These are phyloP conservation scores for Leccinum pachyderme DNA, from an alignment of 1,284 basidiomycete species.

Conservation along the genomic window DNA sequence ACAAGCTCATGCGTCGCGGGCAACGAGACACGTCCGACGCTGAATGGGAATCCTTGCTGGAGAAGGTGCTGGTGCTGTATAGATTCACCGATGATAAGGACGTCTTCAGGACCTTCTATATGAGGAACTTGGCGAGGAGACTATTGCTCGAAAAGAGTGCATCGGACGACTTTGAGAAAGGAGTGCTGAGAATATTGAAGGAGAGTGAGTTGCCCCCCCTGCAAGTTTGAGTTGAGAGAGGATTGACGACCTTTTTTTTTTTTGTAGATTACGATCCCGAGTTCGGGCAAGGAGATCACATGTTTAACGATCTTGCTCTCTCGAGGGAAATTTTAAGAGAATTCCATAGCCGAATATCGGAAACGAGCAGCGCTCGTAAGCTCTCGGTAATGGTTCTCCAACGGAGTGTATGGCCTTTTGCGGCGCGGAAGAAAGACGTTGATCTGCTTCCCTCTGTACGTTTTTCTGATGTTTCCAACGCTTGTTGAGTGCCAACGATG, in stretches of 20 bases:
- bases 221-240: not conserved
- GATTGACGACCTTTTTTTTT: constrained; percentile 2
- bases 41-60: constrained; percentile 69
- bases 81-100: constrained; percentile 90
- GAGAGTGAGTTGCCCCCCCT: constrained; percentile 54
- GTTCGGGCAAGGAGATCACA: constrained; percentile 84
- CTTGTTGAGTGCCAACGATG: not conserved
- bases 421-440: constrained; percentile 46
- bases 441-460: constrained; percentile 54
- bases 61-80: constrained; percentile 81
- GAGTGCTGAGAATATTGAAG: constrained; percentile 86
- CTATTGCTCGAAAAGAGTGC: constrained; percentile 86
- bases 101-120: constrained; percentile 94
- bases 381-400: constrained; percentile 73
- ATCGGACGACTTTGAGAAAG: constrained; percentile 88
- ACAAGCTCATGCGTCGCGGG: constrained; percentile 82
- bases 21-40: constrained; percentile 72
- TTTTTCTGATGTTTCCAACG: constrained; percentile 5
- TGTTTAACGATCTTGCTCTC: constrained; percentile 84
- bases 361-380: constrained; percentile 38
- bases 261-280: constrained; percentile 79
- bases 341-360: constrained; percentile 44
- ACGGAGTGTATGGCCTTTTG: constrained; percentile 75
- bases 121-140: constrained; percentile 85
- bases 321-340: constrained; percentile 68